Evolutionary conservation across 106 monocot genomes (phyloP), one percentile per base, ranked within the genome.

Genomic region (Narthecium ossifragum): DNA sequence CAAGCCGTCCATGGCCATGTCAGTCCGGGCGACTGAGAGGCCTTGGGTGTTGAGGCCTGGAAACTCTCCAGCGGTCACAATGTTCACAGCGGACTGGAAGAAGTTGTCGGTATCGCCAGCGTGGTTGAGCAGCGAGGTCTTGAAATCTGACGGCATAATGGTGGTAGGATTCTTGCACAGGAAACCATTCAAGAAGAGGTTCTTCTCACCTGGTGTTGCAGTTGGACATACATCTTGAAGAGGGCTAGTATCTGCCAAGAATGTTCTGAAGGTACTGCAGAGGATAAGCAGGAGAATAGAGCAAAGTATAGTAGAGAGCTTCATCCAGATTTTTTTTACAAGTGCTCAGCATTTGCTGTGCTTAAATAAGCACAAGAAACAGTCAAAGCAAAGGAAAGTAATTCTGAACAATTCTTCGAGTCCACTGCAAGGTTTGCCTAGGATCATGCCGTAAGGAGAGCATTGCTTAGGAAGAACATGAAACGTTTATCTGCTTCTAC

Each of bases 1-100:
- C 9, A 34, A n/a, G 32, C 77, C 65, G 14, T 37, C 55, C 39
- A 33, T 14, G 39, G 37, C 66, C 1, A 71, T 7, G 50, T 65
- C 62, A 4, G 62, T 56, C 3, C 77, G 47, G 8, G 38, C 60
- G n/a, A 71, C 23, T 15, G 77, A 55, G 6, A 71, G 31, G 30
- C 77, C 66, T 17, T 55, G 60, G 7, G 71, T 71, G 71, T 77
- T 77, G 14, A 71, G 60, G 34, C 70, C 77, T 0, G 77, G 71
- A 33, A 71, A 66, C 33, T 55, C 59, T 37, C 39, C 14, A 14
- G 66, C 60, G 26, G 66, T 61, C 28, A 63, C 37, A 22, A 76
- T 17, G 46, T 29, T 65, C 22, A 38, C 47, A 1, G 38, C 60
- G 27, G 70, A 65, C 18, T 37, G 54, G 26, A 55, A 5, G 39